Evolutionary conservation across 768 basidiomycete genomes (phyloP).

Genomic region (Tulasnella sp.): DNA sequence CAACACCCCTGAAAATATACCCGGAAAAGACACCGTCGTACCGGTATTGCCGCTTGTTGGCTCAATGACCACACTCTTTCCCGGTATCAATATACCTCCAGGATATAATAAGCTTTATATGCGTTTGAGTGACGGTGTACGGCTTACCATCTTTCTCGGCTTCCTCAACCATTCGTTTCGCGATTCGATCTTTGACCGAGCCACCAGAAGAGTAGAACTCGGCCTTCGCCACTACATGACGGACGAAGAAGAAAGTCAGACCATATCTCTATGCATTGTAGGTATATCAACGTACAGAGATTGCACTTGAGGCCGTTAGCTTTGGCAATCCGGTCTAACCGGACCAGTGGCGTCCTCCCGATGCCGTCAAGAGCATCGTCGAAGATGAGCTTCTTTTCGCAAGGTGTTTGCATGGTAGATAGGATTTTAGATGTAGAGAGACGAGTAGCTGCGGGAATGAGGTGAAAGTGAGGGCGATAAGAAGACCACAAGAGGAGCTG

Average conservation of each 20-base stretch:
- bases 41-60: conserved; percentile 96
- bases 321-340: conserved; percentile 66
- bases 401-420: not conserved
- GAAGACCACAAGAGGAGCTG: too few relatives aligned
- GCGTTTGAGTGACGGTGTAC: too few relatives aligned
- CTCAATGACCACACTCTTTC: conserved; percentile 86
- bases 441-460: too few relatives aligned
- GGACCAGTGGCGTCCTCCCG: conserved; percentile 83
- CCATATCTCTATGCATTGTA: not conserved
- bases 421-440: too few relatives aligned
- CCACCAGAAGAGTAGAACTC: conserved; percentile 89
- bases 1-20: too few relatives aligned
- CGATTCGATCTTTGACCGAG: conserved; percentile 92
- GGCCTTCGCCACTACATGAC: conserved; percentile 62
- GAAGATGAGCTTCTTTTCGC: conserved; percentile 35
- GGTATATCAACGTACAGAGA: conserved; percentile 46
- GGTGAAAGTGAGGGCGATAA: too few relatives aligned
- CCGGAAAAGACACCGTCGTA: conserved; percentile 23
- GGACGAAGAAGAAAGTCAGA: not conserved
- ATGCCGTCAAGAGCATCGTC: conserved; percentile 75
- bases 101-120: too few relatives aligned
- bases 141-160: conserved; percentile 74
- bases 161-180: conserved; percentile 91
- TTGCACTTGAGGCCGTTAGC: conserved; percentile 74
- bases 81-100: conserved; percentile 55